Base-by-base conservation (phyloP, 805 yeast genomes). In the Saturnispora halmiae region DNA sequence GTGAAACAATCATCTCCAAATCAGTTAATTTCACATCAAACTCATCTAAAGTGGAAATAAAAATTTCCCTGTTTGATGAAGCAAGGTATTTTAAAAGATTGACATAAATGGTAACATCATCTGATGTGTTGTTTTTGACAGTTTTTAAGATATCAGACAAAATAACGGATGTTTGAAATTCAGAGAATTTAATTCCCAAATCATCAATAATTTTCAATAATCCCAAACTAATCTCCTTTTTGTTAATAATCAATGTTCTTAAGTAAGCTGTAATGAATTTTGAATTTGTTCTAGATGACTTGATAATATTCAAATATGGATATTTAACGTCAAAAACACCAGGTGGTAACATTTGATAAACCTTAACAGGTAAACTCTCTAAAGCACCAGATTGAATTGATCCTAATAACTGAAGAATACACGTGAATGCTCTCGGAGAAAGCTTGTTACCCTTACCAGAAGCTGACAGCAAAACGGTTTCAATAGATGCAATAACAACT, bases 1-100 rank as follows among this genome's bases (percentile, higher is more conserved):
- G 70, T 60, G 84, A 82, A 34, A 85, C 62, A 40, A 71, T 68
- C 67, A 86, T 72, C 63, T 80, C 88, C 22, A 79, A 61, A 4
- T 65, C 49, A 22, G 70, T 75, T 3, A 74, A 44, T 5, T 61
- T 51, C 16, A 69, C 40, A 15, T 60, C 55, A 18, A 59, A 40
- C 2, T 66, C 56, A 2, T 54, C 47, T 37, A 75, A 52, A 20
- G 64, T 60, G n/a, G 55, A 49, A n/a, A 64, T 31, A 33, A 75
- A 66, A 16, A 65, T 45, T 2, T 56, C 62, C 44, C 67, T 62
- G 39, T 71, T 56, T 4, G 52, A 49, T 6, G 54, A 51, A 27
- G 67, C 60, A 37, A 73, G 45, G 33, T 64, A 52, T 35, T 60
- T 58, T 21, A 70, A 54, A 9, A 69, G 55, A 11, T 56, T 46